Evolutionary conservation across 2,329 filamentous ascomycete species (phyloP).

Genomic region (Botrytis fabae): DNA sequence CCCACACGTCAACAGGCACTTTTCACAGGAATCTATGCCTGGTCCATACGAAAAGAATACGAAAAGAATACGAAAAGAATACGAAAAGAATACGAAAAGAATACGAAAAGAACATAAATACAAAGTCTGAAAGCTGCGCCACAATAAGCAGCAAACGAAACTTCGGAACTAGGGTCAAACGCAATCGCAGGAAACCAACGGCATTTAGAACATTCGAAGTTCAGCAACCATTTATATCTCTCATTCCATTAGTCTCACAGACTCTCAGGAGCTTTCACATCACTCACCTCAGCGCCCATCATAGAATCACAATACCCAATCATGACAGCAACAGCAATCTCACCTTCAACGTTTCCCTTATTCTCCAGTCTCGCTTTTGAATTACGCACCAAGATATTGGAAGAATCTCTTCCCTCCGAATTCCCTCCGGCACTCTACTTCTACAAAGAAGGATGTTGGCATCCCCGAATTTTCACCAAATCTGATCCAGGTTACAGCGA

Average conservation of each 20-base stretch:
- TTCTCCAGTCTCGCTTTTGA: neutral
- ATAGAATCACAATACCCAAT: neutral
- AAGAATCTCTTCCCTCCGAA: neutral
- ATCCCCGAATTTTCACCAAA: neutral
- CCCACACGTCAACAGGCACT: neutral
- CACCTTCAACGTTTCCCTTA: neutral
- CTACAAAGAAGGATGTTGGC: neutral
- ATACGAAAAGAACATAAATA: too few relatives aligned
- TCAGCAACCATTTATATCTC: neutral
- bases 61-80: too few relatives aligned
- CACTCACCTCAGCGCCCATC: neutral
- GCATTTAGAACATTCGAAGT: neutral
- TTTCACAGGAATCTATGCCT: neutral
- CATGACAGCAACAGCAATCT: neutral
- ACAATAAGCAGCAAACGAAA: neutral
- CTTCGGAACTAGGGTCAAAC: neutral
- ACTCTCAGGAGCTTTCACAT: neutral
- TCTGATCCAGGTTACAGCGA: neutral
- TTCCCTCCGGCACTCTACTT: neutral
- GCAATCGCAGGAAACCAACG: neutral
- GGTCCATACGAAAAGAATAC: too few relatives aligned
- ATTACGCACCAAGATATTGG: neutral
- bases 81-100: too few relatives aligned
- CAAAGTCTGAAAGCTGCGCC: neutral
- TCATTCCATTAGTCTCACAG: neutral